Percentiles rank a stretch among this genome's conserved stretches.
Evolutionary conservation across 768 basidiomycete genomes (phyloP).

Genomic region (Xerocomus brunneocitrinus): DNA sequence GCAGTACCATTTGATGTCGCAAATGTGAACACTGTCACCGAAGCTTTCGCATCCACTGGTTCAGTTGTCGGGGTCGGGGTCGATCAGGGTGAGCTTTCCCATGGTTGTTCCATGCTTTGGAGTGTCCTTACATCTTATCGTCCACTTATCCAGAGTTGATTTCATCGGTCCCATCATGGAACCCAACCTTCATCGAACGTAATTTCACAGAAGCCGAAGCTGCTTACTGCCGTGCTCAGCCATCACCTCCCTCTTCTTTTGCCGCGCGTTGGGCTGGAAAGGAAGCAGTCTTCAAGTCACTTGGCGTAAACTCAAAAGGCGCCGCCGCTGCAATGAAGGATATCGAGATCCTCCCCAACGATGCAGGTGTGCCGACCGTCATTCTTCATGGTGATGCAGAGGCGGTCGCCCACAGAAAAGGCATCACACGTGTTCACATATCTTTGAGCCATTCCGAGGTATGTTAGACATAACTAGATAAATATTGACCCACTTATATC

Average conservation of each 20-base stretch:
- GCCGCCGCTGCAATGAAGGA: slow-evolving; percentile 95
- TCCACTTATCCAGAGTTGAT: slow-evolving; percentile 68
- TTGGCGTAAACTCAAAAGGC: slow-evolving; percentile 85
- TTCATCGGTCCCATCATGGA: slow-evolving; percentile 84
- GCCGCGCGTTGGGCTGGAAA: slow-evolving; percentile 98
- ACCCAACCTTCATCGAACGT: slow-evolving; percentile 79
- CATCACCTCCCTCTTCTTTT: slow-evolving; percentile 84
- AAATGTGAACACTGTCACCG: slow-evolving; percentile 64
- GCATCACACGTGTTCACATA: slow-evolving; percentile 69
- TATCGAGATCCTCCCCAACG: slow-evolving; percentile 86
- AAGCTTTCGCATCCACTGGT: slow-evolving; percentile 33
- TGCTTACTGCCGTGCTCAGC: slow-evolving; percentile 80
- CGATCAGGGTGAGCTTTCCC: slow-evolving; percentile 64
- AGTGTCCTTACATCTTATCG: slow-evolving; percentile 1
- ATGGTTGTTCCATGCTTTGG: background rate
- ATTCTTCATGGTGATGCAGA: slow-evolving; percentile 76
- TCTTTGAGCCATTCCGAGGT: slow-evolving; percentile 94
- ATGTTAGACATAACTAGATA: slow-evolving; percentile 26
- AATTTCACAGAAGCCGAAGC: slow-evolving; percentile 93
- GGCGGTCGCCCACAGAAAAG: slow-evolving; percentile 64
- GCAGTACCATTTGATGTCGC: slow-evolving; percentile 51
- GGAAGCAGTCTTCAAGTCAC: slow-evolving; percentile 95
- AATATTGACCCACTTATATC: slow-evolving; percentile 15
- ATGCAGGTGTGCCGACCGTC: slow-evolving; percentile 76
- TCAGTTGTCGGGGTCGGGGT: slow-evolving; percentile 77